Evolutionary conservation across 768 basidiomycete species (phyloP).

Genomic region (Boletus huronensis): DNA sequence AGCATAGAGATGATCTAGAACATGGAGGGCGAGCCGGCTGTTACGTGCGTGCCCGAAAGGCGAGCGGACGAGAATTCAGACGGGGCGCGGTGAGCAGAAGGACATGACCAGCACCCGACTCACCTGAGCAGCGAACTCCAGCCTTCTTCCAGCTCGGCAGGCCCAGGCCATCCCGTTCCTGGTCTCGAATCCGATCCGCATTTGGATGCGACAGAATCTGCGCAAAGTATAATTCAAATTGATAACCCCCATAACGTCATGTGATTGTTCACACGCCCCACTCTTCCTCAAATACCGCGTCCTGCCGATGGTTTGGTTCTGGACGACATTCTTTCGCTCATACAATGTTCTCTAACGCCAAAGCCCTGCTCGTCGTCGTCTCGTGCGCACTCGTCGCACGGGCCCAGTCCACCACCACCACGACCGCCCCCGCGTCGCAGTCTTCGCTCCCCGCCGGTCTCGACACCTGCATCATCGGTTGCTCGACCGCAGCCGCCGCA

Average conservation of each 20-base stretch:
- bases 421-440: neutral
- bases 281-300: slow-evolving; percentile 13
- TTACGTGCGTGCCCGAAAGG: too few relatives aligned
- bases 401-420: slow-evolving; percentile 14
- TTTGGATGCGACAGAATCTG: neutral
- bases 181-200: neutral
- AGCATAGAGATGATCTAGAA: too few relatives aligned
- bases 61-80: too few relatives aligned
- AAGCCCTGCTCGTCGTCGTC: slow-evolving; percentile 17
- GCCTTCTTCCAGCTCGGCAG: too few relatives aligned
- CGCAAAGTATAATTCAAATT: too few relatives aligned
- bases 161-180: neutral
- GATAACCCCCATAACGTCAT: neutral
- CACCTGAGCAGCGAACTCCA: too few relatives aligned
- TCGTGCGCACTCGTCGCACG: slow-evolving; percentile 17
- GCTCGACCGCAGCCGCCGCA: neutral
- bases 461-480: slow-evolving; percentile 8
- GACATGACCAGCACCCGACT: too few relatives aligned
- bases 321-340: neutral
- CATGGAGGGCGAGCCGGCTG: too few relatives aligned
- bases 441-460: slow-evolving; percentile 3
- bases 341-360: slow-evolving; percentile 19
- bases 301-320: neutral
- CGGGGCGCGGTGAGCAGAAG: too few relatives aligned
- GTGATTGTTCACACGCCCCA: slow-evolving; percentile 13